Evolutionary conservation across 164 flowering plant species (phyloP).

Genomic region (Stephania yunnanensis): DNA sequence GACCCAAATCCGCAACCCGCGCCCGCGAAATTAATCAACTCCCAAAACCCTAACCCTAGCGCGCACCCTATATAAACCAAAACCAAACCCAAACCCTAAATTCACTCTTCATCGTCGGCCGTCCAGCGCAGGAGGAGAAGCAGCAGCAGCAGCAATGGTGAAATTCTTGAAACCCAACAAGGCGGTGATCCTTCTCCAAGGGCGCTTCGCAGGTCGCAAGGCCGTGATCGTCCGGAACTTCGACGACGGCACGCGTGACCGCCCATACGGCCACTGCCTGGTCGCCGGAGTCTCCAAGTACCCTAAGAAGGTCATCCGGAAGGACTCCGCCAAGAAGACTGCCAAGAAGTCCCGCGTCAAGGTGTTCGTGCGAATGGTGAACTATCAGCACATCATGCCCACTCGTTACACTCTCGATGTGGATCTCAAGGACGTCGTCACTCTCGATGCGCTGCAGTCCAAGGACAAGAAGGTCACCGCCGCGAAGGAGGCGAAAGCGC

Average conservation of each 20-base stretch:
- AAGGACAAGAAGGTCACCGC: slow-evolving; percentile 27
- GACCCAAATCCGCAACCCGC: too few species aligned
- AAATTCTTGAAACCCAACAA: slow-evolving; percentile 19
- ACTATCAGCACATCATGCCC: slow-evolving; percentile 46
- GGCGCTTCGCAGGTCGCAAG: slow-evolving; percentile 36
- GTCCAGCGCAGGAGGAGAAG: background rate
- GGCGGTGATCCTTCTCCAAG: slow-evolving; percentile 27
- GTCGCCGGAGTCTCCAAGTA: slow-evolving; percentile 37
- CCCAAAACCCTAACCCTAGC: too few species aligned
- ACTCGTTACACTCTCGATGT: slow-evolving; percentile 53
- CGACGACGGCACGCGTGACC: slow-evolving; percentile 38
- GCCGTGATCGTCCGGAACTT: slow-evolving; percentile 31
- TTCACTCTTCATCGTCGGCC: too few species aligned
- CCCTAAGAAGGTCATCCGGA: slow-evolving; percentile 37
- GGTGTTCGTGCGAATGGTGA: slow-evolving; percentile 28
- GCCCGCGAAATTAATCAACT: too few species aligned
- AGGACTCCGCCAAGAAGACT: slow-evolving; percentile 37
- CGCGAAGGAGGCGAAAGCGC: slow-evolving; percentile 25
- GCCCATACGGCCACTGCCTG: slow-evolving; percentile 36
- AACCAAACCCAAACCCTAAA: too few species aligned
- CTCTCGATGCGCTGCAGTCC: slow-evolving; percentile 15
- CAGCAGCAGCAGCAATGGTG: slow-evolving; percentile 17
- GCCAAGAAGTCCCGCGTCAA: slow-evolving; percentile 32
- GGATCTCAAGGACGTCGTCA: slow-evolving; percentile 42
- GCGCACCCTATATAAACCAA: too few species aligned